These are phyloP conservation scores for Seminavis robusta DNA, from an alignment of 108 stramenopile genomes.

Conservation along the genomic window DNA sequence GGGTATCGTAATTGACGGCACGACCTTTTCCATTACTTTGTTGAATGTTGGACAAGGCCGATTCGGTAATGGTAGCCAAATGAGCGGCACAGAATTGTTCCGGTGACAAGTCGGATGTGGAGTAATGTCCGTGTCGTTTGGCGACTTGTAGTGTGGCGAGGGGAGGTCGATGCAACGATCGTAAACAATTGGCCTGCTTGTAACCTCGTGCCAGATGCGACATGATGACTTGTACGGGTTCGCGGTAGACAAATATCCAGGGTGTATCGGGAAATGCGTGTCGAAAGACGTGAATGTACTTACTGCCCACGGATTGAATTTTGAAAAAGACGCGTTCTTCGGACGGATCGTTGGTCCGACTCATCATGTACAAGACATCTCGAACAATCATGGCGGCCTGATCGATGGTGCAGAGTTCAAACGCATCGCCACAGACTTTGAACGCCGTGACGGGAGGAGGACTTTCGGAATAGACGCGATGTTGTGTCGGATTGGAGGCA, in stretches of 20 bases:
- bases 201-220: constrained; percentile 49
- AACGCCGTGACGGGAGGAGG: constrained; percentile 59
- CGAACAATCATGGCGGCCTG: constrained; percentile 45
- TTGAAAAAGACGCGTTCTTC: constrained; percentile 91
- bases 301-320: constrained; percentile 85
- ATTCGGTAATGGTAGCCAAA: constrained; percentile 71
- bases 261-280: constrained; percentile 88
- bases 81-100: constrained; percentile 82
- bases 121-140: constrained; percentile 19
- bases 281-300: constrained; percentile 59
- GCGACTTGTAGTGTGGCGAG: constrained; percentile 21
- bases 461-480: constrained; percentile 82
- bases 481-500: constrained; percentile 52
- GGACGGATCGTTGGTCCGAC: constrained; percentile 46
- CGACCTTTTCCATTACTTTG: constrained; percentile 42
- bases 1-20: constrained; percentile 56
- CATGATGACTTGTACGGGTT: constrained; percentile 96
- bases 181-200: constrained; percentile 55
- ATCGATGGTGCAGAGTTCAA: not conserved
- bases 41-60: constrained; percentile 46
- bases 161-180: constrained; percentile 20
- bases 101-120: constrained; percentile 7
- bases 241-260: constrained; percentile 92
- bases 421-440: constrained; percentile 32
- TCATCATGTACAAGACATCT: constrained; percentile 76